Base-by-base conservation (phyloP, 1,284 basidiomycete species). In the Apiotrichum veenhuisii region DNA sequence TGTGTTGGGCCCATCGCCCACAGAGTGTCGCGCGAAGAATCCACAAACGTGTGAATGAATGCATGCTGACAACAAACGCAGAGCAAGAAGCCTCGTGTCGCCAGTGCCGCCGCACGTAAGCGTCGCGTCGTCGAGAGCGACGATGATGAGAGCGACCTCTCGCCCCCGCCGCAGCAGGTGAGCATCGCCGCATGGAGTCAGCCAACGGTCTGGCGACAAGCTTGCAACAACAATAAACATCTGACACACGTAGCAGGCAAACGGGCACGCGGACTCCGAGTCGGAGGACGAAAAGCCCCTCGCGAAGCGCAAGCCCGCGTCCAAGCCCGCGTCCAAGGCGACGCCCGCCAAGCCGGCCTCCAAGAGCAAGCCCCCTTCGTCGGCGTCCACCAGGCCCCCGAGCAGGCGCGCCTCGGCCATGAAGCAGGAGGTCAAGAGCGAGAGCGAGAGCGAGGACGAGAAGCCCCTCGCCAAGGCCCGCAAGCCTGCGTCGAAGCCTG, bases 261-360 rank as follows among this genome's bases (percentile, higher is more conserved):
- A 58, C 22, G 56, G 53, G 30, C 46, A 52, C n/a, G 37, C 58
- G 10, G 64, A 62, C 48, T 52, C 52, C 14, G 52, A 55, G 18
- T 65, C 65, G 14, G 62, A 87, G 75, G 85, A 88, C 68, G 85
- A 88, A 70, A 79, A 80, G 67, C 83, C 85, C 14, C 80, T 87
- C 43, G 82, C 80, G n/a, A 73, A 78, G 41, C 86, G 86, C 25
- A 53, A 55, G 51, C 54, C 52, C 34, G 23, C 50, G 17, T 33
- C 46, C n/a, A 63, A 61, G 41, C 67, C 66, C 18, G 82, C 79
- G 61, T 77, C 79, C 42, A 5, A 12, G 7, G 30, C 30, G 7
- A 12, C 30, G 30, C 77, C 75, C 52, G 65, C 67, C 30, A 72
- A 71, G 47, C 62, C 58, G 12, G 64, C 65, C 50, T 52, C 54